phyloP scores from a whole-genome alignment of 2,329 filamentous ascomycete genomes.

The Coleophoma cylindrospora region DNA sequence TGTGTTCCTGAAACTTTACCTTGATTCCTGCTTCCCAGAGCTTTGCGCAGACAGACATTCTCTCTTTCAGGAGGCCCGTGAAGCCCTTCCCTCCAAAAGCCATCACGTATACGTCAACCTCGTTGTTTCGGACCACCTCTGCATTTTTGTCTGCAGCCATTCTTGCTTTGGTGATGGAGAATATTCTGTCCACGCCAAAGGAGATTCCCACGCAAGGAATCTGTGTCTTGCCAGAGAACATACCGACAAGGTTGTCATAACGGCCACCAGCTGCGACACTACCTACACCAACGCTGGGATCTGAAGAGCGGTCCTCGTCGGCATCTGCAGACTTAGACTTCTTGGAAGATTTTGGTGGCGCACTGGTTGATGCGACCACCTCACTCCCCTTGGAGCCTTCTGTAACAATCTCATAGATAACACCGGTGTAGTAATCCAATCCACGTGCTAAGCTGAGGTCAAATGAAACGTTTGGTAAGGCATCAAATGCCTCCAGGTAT shows the following conservation, averaged over 20 bases:
- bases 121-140: conserved; percentile 57
- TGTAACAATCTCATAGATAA: conserved; percentile 76
- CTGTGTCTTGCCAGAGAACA: conserved; percentile 81
- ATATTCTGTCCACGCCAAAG: conserved; percentile 93
- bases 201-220: conserved; percentile 91
- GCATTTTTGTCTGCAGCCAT: conserved; percentile 56
- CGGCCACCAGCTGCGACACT: conserved; percentile 86
- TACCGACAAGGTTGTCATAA: conserved; percentile 89
- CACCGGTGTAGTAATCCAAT: conserved; percentile 79
- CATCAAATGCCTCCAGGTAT: conserved; percentile 75
- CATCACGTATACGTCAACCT: conserved; percentile 93
- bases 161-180: conserved; percentile 80
- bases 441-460: conserved; percentile 87
- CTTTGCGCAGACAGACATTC: conserved; percentile 71
- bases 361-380: conserved; percentile 26
- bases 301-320: conserved; percentile 65
- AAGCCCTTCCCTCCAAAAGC: conserved; percentile 86
- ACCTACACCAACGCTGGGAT: conserved; percentile 78
- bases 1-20: conserved; percentile 33
- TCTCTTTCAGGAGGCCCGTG: conserved; percentile 73
- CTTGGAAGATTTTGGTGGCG: conserved; percentile 29
- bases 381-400: conserved; percentile 60
- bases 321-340: conserved; percentile 44
- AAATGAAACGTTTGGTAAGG: conserved; percentile 73
- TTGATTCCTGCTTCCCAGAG: conserved; percentile 89